Conservation (phyloP, 371 early-diverging fungal species). For the Mucor circinelloides region DNA sequence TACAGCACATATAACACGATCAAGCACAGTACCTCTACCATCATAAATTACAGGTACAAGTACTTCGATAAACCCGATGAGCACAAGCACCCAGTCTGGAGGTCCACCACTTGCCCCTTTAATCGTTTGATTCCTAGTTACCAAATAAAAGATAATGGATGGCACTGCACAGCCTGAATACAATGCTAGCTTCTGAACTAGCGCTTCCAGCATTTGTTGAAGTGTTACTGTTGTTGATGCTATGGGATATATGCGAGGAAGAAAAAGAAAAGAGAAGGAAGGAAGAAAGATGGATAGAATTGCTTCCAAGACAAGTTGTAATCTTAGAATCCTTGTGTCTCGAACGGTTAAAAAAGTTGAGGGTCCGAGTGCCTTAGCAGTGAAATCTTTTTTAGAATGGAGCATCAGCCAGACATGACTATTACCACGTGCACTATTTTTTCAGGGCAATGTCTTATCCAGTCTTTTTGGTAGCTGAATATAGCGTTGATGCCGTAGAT, state of each 20-base stretch:
- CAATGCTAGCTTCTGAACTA: constrained; percentile 1
- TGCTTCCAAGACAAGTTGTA: too few species aligned
- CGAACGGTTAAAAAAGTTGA: too few species aligned
- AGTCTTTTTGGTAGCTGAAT: too few species aligned
- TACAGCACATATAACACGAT: constrained; percentile 15
- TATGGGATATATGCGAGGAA: neutral
- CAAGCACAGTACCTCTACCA: constrained; percentile 6
- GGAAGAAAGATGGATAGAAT: too few species aligned
- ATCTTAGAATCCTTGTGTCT: too few species aligned
- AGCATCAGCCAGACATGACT: too few species aligned
- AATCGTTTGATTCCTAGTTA: constrained; percentile 1
- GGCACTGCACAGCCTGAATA: constrained; percentile 15
- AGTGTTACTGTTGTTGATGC: neutral
- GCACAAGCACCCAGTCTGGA: constrained; percentile 5
- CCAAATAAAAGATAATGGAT: constrained; percentile 12
- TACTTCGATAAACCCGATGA: neutral
- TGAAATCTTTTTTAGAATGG: too few species aligned
- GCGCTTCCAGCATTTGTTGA: neutral
- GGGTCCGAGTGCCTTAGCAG: too few species aligned
- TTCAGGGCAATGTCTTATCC: too few species aligned
- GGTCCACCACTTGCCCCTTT: neutral
- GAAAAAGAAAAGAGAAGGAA: too few species aligned
- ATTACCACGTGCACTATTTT: too few species aligned
- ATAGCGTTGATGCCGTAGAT: too few species aligned
- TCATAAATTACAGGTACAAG: constrained; percentile 12